These are phyloP conservation scores for Phytophthora melonis DNA, from an alignment of 352 stramenopile species.

Conservation along the genomic window DNA sequence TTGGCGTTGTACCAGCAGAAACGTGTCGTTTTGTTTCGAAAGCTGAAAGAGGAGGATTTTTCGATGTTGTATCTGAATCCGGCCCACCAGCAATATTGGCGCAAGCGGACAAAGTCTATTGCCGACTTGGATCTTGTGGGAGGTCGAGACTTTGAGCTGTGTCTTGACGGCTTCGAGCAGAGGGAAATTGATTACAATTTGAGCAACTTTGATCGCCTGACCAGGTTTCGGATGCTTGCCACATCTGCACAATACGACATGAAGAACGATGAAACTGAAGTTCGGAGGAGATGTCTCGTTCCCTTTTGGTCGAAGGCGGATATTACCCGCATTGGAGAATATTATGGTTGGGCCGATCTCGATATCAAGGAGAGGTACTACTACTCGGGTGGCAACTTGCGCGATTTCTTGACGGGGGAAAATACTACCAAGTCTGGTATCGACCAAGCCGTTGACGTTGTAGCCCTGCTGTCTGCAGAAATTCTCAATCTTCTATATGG, in stretches of 20 bases:
- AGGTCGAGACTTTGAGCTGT: conserved; percentile 21
- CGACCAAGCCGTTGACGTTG: conserved; percentile 2
- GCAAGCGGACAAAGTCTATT: conserved; percentile 14
- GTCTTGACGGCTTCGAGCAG: neutral
- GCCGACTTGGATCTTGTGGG: conserved; percentile 24
- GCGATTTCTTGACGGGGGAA: conserved; percentile 28
- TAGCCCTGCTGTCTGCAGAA: neutral
- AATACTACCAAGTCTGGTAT: conserved; percentile 7
- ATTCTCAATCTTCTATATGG: neutral
- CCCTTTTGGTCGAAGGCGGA: neutral
- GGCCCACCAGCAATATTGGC: conserved; percentile 33
- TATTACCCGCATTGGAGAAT: neutral
- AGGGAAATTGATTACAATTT: neutral
- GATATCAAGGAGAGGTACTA: conserved; percentile 33
- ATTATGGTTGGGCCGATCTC: neutral
- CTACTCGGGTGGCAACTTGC: conserved; percentile 37
- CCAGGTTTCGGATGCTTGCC: neutral
- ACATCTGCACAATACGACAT: neutral
- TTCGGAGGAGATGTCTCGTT: neutral
- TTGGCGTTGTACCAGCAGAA: conserved; percentile 39
- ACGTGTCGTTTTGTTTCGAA: conserved; percentile 40
- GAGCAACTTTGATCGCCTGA: neutral
- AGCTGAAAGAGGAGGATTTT: conserved; percentile 31
- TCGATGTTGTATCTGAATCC: conserved; percentile 40
- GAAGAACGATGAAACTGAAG: neutral